Base-by-base conservation (phyloP, 768 basidiomycete species). In the Amanita thiersii region DNA sequence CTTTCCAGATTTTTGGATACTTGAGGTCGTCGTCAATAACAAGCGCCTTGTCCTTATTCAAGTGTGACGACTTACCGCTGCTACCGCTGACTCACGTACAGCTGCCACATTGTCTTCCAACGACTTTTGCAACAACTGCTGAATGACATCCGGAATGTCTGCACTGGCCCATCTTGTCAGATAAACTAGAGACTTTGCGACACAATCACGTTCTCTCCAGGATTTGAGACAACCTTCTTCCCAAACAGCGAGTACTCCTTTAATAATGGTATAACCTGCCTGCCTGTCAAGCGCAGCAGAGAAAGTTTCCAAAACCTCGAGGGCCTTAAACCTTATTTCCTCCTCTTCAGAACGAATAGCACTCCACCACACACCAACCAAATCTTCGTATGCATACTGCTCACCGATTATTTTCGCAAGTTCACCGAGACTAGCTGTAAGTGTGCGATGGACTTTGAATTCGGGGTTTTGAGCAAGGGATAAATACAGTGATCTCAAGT, bases 381-480 rank as follows among this genome's bases (percentile, higher is more conserved):
- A 64, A 56, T 92, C 89, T 30, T 59, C 57, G 36, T 67, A 64
- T 1, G 89, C 72, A 47, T 84, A 67, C 24, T 80, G 77, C 21
- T 71, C 65, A 0, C 88, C 89, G 26, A 97, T 73, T 41, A 97
- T 81, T 53, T 79, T 81, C 15, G 91, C 91, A 35, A 97, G 62
- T 58, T 92, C 91, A 38, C 92, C 92, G 10, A 94, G 55, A 43
- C 87, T 87, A 1, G 94, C 90, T 2, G 91, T 87, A 32, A 94
- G 69, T 10, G 89, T 87, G 37, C 75, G 75, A 17, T 80, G 75
- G 17, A 94, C 81, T 46, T 82, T 81, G 29, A 66, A 56, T 5
- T 71, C 69, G 12, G 64, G 65, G 52, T 79, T 73, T n/a, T 68
- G 60, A 19, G 84, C 70, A 12, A 98, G 69, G 6, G 70, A 62